These are phyloP conservation scores for Diplodia mutila DNA, from an alignment of 2,329 filamentous ascomycete species.

Conservation along the genomic window DNA sequence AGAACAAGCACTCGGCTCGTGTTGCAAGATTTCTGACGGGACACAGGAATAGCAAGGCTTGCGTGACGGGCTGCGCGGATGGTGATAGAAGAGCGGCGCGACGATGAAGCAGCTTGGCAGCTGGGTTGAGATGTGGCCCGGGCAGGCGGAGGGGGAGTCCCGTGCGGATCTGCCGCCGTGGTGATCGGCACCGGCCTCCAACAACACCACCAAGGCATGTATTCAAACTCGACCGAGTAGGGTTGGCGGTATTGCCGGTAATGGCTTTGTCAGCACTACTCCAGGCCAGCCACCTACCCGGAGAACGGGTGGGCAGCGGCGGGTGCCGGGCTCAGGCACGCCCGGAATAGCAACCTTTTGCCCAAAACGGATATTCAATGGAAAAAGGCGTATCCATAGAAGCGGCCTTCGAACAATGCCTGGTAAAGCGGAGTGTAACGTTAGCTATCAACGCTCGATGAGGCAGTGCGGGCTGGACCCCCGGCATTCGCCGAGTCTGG, in stretches of 20 bases:
- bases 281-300: too few species aligned
- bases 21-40: slow-evolving; percentile 1
- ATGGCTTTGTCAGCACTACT: too few species aligned
- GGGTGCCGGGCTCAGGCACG: too few species aligned
- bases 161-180: slow-evolving; percentile 19
- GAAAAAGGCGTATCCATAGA: too few species aligned
- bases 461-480: slow-evolving; percentile 10
- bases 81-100: neutral
- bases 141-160: slow-evolving; percentile 18
- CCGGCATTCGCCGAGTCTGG: neutral
- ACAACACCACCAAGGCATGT: slow-evolving; percentile 5
- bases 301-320: too few species aligned
- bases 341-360: too few species aligned
- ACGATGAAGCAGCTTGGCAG: slow-evolving; percentile 17
- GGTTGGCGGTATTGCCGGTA: too few species aligned
- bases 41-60: neutral
- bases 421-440: too few species aligned
- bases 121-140: neutral
- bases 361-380: too few species aligned
- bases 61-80: slow-evolving; percentile 5
- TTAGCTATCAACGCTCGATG: neutral
- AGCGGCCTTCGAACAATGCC: too few species aligned
- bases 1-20: neutral
- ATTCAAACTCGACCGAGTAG: too few species aligned
- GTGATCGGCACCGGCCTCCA: neutral